Evolutionary conservation across 2,329 filamentous ascomycete genomes (phyloP).

Genomic region (Cytospora mali): DNA sequence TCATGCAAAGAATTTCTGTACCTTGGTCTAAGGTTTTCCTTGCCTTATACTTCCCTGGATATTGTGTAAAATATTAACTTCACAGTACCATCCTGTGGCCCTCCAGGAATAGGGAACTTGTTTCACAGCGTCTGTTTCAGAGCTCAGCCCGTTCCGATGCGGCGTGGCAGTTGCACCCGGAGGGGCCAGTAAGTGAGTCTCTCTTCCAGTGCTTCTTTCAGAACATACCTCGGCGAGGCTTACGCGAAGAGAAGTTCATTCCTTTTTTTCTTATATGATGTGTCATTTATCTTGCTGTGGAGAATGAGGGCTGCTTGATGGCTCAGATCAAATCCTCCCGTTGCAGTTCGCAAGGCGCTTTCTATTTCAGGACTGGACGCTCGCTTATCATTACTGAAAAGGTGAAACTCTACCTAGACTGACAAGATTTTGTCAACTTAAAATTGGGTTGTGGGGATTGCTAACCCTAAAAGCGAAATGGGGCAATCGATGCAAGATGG

Average conservation of each 20-base stretch:
- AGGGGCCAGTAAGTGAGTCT: not conserved
- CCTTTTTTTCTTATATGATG: not conserved
- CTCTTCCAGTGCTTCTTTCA: not conserved
- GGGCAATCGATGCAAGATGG: not conserved
- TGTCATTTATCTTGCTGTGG: not conserved
- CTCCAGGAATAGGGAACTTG: not conserved
- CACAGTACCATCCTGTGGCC: not conserved
- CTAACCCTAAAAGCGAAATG: not conserved
- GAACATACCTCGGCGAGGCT: not conserved
- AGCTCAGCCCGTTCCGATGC: not conserved
- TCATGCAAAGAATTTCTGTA: not conserved
- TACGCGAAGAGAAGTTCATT: not conserved
- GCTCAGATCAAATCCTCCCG: too few relatives aligned
- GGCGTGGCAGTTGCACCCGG: not conserved
- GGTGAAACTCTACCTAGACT: too few relatives aligned
- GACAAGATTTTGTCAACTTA: too few relatives aligned
- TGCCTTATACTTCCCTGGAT: too few relatives aligned
- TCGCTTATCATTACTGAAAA: not conserved
- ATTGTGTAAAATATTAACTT: not conserved
- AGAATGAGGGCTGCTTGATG: too few relatives aligned
- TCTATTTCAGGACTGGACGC: not conserved
- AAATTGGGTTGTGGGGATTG: not conserved
- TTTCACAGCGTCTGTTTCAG: slow-evolving; percentile 5
- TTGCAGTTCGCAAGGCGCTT: not conserved
- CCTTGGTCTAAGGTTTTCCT: not conserved